Evolutionary conservation across 1,139 yeast genomes (phyloP), one percentile per base, ranked within the genome.

Genomic region (Candida glucosophila): DNA sequence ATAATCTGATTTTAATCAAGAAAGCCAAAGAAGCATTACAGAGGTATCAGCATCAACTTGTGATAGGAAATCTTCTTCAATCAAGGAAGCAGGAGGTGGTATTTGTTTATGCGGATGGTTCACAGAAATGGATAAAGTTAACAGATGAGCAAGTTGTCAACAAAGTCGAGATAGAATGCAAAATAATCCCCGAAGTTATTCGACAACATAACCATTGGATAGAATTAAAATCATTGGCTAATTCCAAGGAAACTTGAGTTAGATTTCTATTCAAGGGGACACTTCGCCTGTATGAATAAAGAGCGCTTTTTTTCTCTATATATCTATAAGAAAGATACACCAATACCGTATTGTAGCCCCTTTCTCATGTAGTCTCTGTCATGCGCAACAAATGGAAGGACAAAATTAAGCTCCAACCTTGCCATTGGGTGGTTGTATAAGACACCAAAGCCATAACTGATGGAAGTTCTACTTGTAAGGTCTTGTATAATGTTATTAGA

Each of bases 291-390:
- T 20, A 15, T 14, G 15, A 10, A 20, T 5, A 10, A 9, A 10
- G 6, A 18, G 16, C 11, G 15, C 15, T 12, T 24, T 10, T 19
- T 12, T 12, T 18, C 15, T 21, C 12, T 59, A 58, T 29, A 59
- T 58, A 19, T 48, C 40, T 19, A 43, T 24, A 28, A 18, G 51
- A 85, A 86, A 12, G 90, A 77, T 24, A 85, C 55, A 0, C 97
- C 97, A 27, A 90, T 74, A 12, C 98, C 98, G 50, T 86, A 88
- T 49, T 90, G 97, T 19, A 90, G 50, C 0, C 98, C 98, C 47
- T 83, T 86, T 41, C 95, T 63, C 5, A 72, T 49, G 15, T 68
- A 65, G 43, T 90, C 98, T 19, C 71, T 58, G 9, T 66, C 62
- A 42, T 77, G 77, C 0, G 73, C 70, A 2, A 73, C 58, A 19